phyloP scores from a whole-genome alignment of 1,284 basidiomycete species.

The Pulveroboletus sp. region DNA sequence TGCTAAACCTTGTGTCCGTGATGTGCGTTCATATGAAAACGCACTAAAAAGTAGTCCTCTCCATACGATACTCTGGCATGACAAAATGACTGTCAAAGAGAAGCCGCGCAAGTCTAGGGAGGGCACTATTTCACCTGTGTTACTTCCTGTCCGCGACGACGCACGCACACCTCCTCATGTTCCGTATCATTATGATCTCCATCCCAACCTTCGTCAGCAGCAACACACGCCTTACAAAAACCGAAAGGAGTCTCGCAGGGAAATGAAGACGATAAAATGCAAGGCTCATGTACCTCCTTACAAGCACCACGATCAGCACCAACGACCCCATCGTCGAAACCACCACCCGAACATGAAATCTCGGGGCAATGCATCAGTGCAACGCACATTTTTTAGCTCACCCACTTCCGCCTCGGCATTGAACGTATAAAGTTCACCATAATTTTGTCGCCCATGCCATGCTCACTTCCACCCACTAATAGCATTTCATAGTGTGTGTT shows the following conservation, averaged over 20 bases:
- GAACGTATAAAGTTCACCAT: constrained; percentile 27
- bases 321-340: constrained; percentile 33
- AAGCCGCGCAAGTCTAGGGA: constrained; percentile 27
- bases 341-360: constrained; percentile 66
- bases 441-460: constrained; percentile 8
- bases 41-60: constrained; percentile 55
- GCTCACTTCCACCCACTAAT: constrained; percentile 9
- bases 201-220: constrained; percentile 33
- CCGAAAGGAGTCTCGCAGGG: constrained; percentile 54
- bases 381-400: constrained; percentile 50
- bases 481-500: constrained; percentile 9
- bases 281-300: constrained; percentile 45
- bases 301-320: constrained; percentile 35
- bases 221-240: constrained; percentile 42
- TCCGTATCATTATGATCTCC: constrained; percentile 21
- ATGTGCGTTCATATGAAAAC: constrained; percentile 29
- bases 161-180: constrained; percentile 49
- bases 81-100: constrained; percentile 32
- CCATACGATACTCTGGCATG: constrained; percentile 53
- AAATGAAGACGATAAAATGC: constrained; percentile 60
- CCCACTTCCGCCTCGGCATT: constrained; percentile 29
- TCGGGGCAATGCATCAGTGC: constrained; percentile 53
- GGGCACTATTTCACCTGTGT: constrained; percentile 46
- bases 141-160: constrained; percentile 52
- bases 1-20: constrained; percentile 16